Percentiles rank a stretch among this genome's conserved stretches.
Evolutionary conservation across 2,329 filamentous ascomycete species (phyloP).

Genomic region (Penicillium sp.): DNA sequence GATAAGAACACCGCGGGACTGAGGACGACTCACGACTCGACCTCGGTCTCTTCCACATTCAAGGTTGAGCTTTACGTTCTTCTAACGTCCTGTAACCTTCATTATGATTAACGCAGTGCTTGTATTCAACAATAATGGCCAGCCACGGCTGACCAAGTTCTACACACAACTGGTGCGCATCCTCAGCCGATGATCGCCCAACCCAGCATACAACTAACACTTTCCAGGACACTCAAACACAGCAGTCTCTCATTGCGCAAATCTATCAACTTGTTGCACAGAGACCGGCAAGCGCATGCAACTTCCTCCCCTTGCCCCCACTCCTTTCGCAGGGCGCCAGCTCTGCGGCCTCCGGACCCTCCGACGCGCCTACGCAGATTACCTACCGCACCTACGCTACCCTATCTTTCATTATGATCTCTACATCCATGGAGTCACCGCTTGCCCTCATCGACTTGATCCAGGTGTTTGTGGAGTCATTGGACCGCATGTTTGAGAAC

Average conservation of each 20-base stretch:
- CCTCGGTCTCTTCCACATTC: background rate
- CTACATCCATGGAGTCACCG: slow-evolving; percentile 91
- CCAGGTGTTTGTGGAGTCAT: slow-evolving; percentile 94
- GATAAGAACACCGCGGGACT: slow-evolving; percentile 6
- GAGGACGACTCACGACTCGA: background rate
- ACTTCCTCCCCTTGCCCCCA: slow-evolving; percentile 83
- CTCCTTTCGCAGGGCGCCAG: slow-evolving; percentile 56
- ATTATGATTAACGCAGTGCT: slow-evolving; percentile 97
- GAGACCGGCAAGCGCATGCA: slow-evolving; percentile 87
- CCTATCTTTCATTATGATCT: slow-evolving; percentile 97
- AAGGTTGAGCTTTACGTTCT: background rate
- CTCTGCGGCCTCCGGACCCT: slow-evolving; percentile 58
- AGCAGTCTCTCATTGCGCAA: slow-evolving; percentile 93
- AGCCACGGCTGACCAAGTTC: slow-evolving; percentile 96
- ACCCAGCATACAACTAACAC: slow-evolving; percentile 7
- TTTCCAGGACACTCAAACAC: slow-evolving; percentile 85
- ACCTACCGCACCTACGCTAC: slow-evolving; percentile 98
- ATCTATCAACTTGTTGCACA: slow-evolving; percentile 96
- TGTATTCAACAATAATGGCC: slow-evolving; percentile 97
- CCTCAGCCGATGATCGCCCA: background rate
- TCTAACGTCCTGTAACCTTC: background rate
- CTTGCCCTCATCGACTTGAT: slow-evolving; percentile 94
- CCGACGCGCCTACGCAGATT: slow-evolving; percentile 89
- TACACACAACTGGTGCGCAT: slow-evolving; percentile 84
- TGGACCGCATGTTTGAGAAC: slow-evolving; percentile 95